Evolutionary conservation across 108 stramenopile species (phyloP), one percentile per base, ranked within the genome.

Genomic region (Nannochloropsis gaditana): DNA sequence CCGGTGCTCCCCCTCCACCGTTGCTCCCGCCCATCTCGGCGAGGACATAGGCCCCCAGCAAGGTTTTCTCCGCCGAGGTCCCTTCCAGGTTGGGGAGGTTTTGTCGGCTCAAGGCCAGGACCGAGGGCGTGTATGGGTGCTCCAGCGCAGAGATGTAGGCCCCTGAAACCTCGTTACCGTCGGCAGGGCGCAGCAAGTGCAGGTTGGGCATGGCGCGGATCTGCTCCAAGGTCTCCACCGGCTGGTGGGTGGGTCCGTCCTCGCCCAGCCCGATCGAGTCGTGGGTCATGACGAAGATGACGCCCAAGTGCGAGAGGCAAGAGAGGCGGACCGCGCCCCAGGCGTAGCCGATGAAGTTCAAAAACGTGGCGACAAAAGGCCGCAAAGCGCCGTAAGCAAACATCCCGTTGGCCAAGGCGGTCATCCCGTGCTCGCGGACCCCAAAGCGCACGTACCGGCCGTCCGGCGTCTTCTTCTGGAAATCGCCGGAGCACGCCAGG

Each of bases 211-310:
- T 95, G 80, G 92, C 91, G 45, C 98, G 93, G 47, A 96, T 82
- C 85, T 90, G 92, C 87, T 95, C 95, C 86, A 99, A 86, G 85
- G 93, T 95, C 90, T 98, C 98, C 80, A 97, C 92, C 41, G 98
- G 98, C 90, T 97, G 97, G 91, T 99, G 98, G 85, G 98, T 99
- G 11, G 98, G 98, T 86, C 98, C 98, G 90, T 99, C 98, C 91
- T 99, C 98, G n/a, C 98, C 98, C 79, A 99, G 92, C 41, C 96
- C 97, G 91, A 97, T 97, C 42, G 94, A 95, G 90, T 99, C 98
- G 91, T 99, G 98, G 31, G 98, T 97, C 93, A 96, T 96, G 43
- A 99, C 91, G 91, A 94, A 99, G 45, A 99, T 88, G 44, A 99
- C 91, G n/a, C 95, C 95, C 59, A 95, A 94, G 73, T 91, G 91